A percentile compares a stretch with the other conserved stretches of the same genome.
Conservation (phyloP, 257 asterid genomes). For the Ehretia macrophylla region DNA sequence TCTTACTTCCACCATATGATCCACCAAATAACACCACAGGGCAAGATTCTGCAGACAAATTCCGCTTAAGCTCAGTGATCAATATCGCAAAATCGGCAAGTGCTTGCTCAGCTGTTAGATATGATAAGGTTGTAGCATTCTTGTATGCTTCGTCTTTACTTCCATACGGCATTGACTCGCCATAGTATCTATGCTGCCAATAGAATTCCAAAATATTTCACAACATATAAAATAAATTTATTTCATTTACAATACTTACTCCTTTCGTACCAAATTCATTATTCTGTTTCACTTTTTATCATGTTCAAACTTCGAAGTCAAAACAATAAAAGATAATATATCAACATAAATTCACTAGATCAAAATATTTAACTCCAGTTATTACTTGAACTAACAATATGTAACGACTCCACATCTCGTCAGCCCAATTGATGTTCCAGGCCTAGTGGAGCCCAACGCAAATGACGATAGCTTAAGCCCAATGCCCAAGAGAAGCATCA, state of each 20-base stretch:
- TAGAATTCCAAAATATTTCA: conserved; percentile 11
- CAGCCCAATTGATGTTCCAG: no score
- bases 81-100: conserved; percentile 84
- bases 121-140: conserved; percentile 59
- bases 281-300: no score
- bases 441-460: no score
- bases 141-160: conserved; percentile 66
- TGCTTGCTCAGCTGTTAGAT: conserved; percentile 89
- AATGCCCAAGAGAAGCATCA: no score
- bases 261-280: background rate
- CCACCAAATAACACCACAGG: conserved; percentile 94
- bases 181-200: conserved; percentile 91
- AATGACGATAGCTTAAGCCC: no score
- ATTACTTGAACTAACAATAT: no score
- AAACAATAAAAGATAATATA: no score
- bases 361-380: no score
- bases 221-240: background rate
- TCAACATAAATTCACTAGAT: no score
- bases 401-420: no score
- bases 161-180: conserved; percentile 87
- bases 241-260: background rate
- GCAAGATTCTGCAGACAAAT: conserved; percentile 71
- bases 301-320: no score
- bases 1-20: conserved; percentile 97
- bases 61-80: conserved; percentile 71